phyloP scores from a whole-genome alignment of 2,329 filamentous ascomycete species.

The Graphilbum ipis-grandicollis region DNA sequence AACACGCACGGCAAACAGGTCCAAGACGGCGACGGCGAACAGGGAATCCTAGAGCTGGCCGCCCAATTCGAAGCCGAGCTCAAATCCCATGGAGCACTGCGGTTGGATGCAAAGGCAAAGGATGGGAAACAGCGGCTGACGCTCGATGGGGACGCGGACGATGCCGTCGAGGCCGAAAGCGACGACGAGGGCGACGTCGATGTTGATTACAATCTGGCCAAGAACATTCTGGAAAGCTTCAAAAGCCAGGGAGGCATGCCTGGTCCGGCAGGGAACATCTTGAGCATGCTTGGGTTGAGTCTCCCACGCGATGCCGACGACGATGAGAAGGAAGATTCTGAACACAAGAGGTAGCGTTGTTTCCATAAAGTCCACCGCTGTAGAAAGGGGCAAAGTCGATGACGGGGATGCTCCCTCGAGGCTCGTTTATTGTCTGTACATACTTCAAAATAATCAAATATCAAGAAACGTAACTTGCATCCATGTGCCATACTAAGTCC shows the following conservation, averaged over 20 bases:
- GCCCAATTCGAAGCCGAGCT: too few species aligned
- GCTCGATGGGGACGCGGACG: not conserved
- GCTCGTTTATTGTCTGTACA: too few species aligned
- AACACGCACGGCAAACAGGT: not conserved
- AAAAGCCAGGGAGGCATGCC: conserved; percentile 75
- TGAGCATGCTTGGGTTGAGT: conserved; percentile 70
- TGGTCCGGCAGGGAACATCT: conserved; percentile 73
- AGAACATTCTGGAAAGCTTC: conserved; percentile 83
- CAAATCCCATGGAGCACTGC: too few species aligned
- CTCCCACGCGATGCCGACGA: conserved; percentile 52
- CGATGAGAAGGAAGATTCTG: conserved; percentile 25
- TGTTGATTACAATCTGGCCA: conserved; percentile 73
- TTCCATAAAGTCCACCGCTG: too few species aligned
- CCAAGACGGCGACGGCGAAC: too few species aligned
- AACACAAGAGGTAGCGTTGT: not conserved
- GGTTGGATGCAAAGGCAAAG: not conserved
- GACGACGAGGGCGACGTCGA: conserved; percentile 46
- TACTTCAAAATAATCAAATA: too few species aligned
- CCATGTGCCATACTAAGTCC: too few species aligned
- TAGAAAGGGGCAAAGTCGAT: too few species aligned
- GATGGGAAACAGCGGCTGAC: not conserved
- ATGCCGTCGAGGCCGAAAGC: conserved; percentile 19
- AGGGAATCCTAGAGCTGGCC: too few species aligned
- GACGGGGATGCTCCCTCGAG: too few species aligned
- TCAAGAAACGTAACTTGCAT: too few species aligned